Evolutionary conservation across 2,329 filamentous ascomycete species (phyloP).

Genomic region (Aspergillus japonicus): DNA sequence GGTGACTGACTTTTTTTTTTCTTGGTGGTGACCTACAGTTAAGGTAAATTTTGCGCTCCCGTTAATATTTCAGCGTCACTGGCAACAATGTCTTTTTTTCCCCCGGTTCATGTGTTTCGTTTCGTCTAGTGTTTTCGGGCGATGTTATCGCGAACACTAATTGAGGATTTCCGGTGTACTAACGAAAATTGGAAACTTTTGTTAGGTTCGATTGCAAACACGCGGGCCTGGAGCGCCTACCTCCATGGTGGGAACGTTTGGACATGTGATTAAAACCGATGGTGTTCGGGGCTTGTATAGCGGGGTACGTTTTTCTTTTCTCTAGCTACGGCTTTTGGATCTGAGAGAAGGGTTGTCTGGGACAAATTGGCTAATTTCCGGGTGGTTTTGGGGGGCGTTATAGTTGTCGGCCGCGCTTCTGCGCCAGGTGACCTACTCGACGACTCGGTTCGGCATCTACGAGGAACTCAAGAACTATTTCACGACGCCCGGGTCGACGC

Average conservation of each 20-base stretch:
- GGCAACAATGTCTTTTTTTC: conserved; percentile 2
- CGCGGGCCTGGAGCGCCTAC: conserved; percentile 72
- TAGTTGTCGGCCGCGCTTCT: conserved; percentile 85
- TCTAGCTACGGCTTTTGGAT: background rate
- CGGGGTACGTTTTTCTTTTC: conserved; percentile 55
- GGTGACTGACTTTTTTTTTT: background rate
- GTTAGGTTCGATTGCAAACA: conserved; percentile 81
- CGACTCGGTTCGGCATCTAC: conserved; percentile 93
- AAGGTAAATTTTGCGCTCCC: conserved; percentile 45
- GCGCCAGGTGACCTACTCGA: conserved; percentile 93
- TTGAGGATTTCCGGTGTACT: conserved; percentile 7
- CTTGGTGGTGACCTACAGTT: conserved; percentile 41
- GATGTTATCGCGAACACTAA: conserved; percentile 13
- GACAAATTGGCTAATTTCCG: background rate
- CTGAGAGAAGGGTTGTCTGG: background rate
- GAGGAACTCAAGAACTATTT: conserved; percentile 80
- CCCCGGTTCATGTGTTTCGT: background rate
- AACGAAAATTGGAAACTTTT: conserved; percentile 12
- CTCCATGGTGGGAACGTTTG: conserved; percentile 82
- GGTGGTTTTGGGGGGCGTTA: background rate
- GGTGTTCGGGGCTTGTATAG: conserved; percentile 81
- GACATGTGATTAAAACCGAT: conserved; percentile 73
- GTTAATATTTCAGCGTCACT: background rate
- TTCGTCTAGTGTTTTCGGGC: background rate
- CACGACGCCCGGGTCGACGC: conserved; percentile 53